Evolutionary conservation across 306 rosid species (phyloP).

Genomic region (Acacia melanoxylon): DNA sequence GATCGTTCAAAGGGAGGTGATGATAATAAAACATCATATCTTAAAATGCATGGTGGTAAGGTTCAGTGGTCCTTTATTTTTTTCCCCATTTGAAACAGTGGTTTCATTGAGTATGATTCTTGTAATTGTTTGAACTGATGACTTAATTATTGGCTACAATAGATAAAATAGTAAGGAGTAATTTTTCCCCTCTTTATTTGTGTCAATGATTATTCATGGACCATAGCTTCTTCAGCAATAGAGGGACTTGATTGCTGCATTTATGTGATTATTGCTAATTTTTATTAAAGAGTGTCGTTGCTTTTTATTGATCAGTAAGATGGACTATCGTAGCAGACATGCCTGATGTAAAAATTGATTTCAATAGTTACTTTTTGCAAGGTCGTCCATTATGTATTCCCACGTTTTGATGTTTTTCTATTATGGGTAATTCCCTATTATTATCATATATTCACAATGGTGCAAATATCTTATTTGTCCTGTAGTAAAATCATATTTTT

Average conservation of each 20-base stretch:
- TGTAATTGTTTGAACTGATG: not conserved
- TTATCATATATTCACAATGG: slow-evolving; percentile 18
- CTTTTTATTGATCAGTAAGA: not conserved
- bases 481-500: slow-evolving; percentile 5
- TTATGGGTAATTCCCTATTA: not conserved
- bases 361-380: not conserved
- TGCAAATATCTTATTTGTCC: not conserved
- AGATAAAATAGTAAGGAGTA: not conserved
- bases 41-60: slow-evolving; percentile 56
- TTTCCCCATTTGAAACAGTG: not conserved
- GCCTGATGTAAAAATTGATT: slow-evolving; percentile 14
- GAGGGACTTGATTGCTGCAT: slow-evolving; percentile 1
- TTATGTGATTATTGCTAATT: not conserved
- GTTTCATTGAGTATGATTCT: not conserved
- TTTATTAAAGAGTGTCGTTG: not conserved
- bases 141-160: not conserved
- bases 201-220: slow-evolving; percentile 1
- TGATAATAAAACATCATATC: slow-evolving; percentile 46
- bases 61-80: slow-evolving; percentile 21
- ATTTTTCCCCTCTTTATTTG: slow-evolving; percentile 3
- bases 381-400: slow-evolving; percentile 19
- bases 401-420: slow-evolving; percentile 8
- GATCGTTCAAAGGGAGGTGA: slow-evolving; percentile 22
- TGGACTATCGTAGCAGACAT: not conserved
- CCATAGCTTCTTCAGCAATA: not conserved